Base-by-base conservation (phyloP, 192 early-diverging fungal genomes). In the Coemansia sp. region DNA sequence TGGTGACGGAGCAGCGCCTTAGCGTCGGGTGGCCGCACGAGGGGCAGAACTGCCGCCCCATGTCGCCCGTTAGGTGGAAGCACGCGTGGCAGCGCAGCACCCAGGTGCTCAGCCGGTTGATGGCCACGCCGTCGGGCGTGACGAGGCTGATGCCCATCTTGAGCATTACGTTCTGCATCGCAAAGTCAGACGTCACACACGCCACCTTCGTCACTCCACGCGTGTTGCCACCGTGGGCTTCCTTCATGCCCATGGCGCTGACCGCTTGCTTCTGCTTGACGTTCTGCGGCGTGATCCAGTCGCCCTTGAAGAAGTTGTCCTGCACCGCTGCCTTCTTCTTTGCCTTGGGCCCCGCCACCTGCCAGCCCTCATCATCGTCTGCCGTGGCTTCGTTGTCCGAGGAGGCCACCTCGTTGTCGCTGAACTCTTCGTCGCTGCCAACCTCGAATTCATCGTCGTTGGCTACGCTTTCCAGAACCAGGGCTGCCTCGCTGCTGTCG, bases 161-260 rank as follows among this genome's bases (percentile, higher is more conserved):
- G 59, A 99, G 78, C 41, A 97, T 72, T 16, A 98, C 93, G 78
- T 99, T 99, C 85, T 98, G 94, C 92, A 97, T 95, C 31, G 96
- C 95, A 72, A 94, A 98, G 84, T 98, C 96, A 11, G 85, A 76
- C 1, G 96, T 95, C 42, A 93, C 91, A 74, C 95, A 97, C 17
- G 92, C 95, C 5, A 95, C 94, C n/a, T 85, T 71, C 66, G 93
- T 84, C 3, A 69, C 40, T 8, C 29, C 10, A 33, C 76, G 79
- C 29, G 44, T 68, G 53, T 68, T 62, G 7, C 66, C 51, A 2
- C 74, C 78, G 1, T 62, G 66, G 10, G 73, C 63, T 17, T 79
- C 74, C 53, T 72, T 75, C 61, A 85, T 75, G 21, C 87, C 87
- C 59, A 85, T 86, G 16, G 85, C 83, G 46, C 74, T 84, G 21